These are phyloP conservation scores for Elsinoe ampelina DNA, from an alignment of 2,329 filamentous ascomycete genomes.

Conservation along the genomic window DNA sequence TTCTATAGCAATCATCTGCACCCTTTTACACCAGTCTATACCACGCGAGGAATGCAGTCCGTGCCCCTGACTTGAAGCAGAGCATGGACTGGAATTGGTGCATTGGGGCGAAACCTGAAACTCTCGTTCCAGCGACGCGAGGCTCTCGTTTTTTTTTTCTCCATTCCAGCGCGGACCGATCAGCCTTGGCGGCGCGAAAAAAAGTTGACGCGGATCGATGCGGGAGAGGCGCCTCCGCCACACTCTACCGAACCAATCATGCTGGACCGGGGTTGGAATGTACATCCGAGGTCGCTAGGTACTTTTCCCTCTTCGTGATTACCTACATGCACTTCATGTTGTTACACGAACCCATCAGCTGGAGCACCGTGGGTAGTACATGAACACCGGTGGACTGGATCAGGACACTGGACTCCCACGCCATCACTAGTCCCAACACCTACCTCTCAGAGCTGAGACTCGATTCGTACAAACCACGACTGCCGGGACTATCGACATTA, in stretches of 20 bases:
- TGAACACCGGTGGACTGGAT: background rate
- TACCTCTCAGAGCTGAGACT: background rate
- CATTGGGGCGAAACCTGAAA: slow-evolving; percentile 1
- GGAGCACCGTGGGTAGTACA: background rate
- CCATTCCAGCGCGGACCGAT: background rate
- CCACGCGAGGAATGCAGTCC: background rate
- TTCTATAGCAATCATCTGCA: background rate
- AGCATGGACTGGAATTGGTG: background rate
- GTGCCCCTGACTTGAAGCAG: slow-evolving; percentile 1
- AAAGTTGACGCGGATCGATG: background rate
- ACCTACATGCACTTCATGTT: background rate
- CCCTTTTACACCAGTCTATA: no score
- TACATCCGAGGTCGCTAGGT: background rate
- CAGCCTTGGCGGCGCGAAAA: background rate
- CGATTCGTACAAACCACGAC: no score
- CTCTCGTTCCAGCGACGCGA: background rate
- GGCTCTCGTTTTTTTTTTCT: background rate
- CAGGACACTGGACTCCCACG: background rate
- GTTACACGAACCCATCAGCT: slow-evolving; percentile 3
- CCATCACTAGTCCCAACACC: background rate
- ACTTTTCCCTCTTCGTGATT: background rate
- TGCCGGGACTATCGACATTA: background rate
- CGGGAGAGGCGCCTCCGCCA: background rate
- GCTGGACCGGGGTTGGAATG: background rate
- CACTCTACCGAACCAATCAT: slow-evolving; percentile 3